Conservation (phyloP, 2,329 filamentous ascomycete genomes). For the Clathrospora elynae region DNA sequence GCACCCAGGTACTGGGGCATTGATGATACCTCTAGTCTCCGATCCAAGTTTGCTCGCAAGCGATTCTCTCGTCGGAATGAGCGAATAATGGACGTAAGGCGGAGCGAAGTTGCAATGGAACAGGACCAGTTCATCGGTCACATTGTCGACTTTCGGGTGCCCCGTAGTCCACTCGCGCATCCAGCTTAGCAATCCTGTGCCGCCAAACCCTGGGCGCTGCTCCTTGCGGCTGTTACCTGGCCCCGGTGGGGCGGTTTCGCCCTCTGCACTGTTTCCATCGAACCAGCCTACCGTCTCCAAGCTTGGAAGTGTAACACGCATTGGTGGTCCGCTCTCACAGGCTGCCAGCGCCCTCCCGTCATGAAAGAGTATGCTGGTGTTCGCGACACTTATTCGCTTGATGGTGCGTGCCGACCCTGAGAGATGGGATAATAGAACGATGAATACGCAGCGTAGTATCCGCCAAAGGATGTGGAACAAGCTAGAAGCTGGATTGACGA, state of each 20-base stretch:
- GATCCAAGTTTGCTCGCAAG: conserved; percentile 10
- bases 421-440: conserved; percentile 63
- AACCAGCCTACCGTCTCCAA: conserved; percentile 74
- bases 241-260: conserved; percentile 47
- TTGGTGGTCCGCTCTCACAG: conserved; percentile 73
- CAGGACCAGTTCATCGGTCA: conserved; percentile 67
- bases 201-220: conserved; percentile 54
- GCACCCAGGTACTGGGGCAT: conserved; percentile 64
- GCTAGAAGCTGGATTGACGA: conserved; percentile 64
- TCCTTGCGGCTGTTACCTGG: conserved; percentile 22
- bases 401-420: conserved; percentile 62
- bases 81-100: conserved; percentile 71
- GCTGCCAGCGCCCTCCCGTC: conserved; percentile 71
- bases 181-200: conserved; percentile 61
- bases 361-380: conserved; percentile 69
- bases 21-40: conserved; percentile 48
- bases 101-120: conserved; percentile 69
- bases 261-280: conserved; percentile 63
- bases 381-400: conserved; percentile 72
- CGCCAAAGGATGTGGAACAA: conserved; percentile 57
- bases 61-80: conserved; percentile 50
- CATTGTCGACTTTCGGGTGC: conserved; percentile 69
- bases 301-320: conserved; percentile 66
- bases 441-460: conserved; percentile 62
- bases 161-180: conserved; percentile 75